These are phyloP conservation scores for Dictyostelium intermedium DNA, from an alignment of 78 protist genomes.

Conservation along the genomic window DNA sequence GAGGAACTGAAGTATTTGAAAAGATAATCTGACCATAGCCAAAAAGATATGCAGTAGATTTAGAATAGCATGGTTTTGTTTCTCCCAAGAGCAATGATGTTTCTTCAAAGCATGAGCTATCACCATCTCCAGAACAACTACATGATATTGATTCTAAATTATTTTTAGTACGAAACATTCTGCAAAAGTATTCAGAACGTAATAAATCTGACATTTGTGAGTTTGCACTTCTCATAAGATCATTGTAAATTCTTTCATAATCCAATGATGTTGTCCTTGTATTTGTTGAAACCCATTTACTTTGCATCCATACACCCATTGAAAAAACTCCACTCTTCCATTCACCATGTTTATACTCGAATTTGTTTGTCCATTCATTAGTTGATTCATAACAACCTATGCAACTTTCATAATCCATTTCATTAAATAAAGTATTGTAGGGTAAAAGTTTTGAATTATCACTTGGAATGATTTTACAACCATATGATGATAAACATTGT, in stretches of 20 bases:
- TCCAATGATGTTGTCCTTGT: neutral
- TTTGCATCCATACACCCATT: neutral
- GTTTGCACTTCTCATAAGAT: neutral
- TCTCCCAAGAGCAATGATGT: conserved; percentile 9
- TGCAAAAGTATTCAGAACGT: conserved; percentile 33
- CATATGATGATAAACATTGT: neutral
- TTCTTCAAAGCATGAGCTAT: conserved; percentile 10
- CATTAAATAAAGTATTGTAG: neutral
- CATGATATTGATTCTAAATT: conserved; percentile 24
- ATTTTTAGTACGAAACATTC: conserved; percentile 10
- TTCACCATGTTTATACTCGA: neutral
- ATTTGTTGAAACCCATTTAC: neutral
- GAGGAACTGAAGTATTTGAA: neutral
- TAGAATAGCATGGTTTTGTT: conserved; percentile 1
- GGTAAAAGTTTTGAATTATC: neutral
- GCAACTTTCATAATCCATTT: conserved; percentile 7
- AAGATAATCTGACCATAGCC: neutral
- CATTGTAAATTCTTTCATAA: neutral
- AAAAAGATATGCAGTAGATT: neutral
- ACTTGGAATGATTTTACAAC: neutral
- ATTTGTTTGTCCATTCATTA: conserved; percentile 22
- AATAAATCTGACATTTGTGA: conserved; percentile 2
- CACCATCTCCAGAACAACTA: conserved; percentile 13
- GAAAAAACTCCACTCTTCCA: neutral
- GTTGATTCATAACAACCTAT: neutral